Conservation (phyloP, 805 yeast species). For the Teunomyces barrocoloradensis region DNA sequence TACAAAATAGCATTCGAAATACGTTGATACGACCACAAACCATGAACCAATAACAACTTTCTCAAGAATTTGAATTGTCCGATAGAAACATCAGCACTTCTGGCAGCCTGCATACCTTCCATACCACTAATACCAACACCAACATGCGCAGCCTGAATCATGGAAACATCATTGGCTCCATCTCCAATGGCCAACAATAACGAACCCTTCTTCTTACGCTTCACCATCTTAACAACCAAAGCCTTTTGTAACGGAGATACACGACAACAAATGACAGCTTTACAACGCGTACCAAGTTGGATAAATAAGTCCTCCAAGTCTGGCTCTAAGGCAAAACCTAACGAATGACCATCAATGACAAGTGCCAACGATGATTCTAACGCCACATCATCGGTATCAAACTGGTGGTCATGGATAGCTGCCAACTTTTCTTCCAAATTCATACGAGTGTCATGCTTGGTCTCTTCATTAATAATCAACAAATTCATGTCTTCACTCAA, state of each 20-base stretch:
- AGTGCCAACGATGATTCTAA: conserved; percentile 73
- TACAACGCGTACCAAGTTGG: conserved; percentile 80
- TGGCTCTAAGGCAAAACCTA: conserved; percentile 79
- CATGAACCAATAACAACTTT: conserved; percentile 86
- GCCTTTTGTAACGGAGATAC: conserved; percentile 98
- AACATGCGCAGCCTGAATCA: conserved; percentile 99
- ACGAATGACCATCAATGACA: conserved; percentile 90
- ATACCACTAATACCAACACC: conserved; percentile 99
- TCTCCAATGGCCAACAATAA: conserved; percentile 91
- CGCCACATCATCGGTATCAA: conserved; percentile 59
- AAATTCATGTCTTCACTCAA: conserved; percentile 95
- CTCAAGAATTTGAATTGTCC: conserved; percentile 90
- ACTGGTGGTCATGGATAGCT: conserved; percentile 67
- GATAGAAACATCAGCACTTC: conserved; percentile 95
- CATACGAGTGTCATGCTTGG: conserved; percentile 68
- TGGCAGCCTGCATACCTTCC: conserved; percentile 99
- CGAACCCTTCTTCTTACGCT: conserved; percentile 68
- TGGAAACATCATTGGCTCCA: conserved; percentile 98
- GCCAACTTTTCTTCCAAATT: conserved; percentile 73
- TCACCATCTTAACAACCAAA: conserved; percentile 90
- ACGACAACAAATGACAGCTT: conserved; percentile 96
- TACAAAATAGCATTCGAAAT: conserved; percentile 88
- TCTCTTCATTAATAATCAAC: conserved; percentile 82
- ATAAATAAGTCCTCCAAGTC: conserved; percentile 76
- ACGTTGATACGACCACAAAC: conserved; percentile 97